These are phyloP conservation scores for Pythium dissimile DNA, from an alignment of 352 stramenopile species.

Conservation along the genomic window DNA sequence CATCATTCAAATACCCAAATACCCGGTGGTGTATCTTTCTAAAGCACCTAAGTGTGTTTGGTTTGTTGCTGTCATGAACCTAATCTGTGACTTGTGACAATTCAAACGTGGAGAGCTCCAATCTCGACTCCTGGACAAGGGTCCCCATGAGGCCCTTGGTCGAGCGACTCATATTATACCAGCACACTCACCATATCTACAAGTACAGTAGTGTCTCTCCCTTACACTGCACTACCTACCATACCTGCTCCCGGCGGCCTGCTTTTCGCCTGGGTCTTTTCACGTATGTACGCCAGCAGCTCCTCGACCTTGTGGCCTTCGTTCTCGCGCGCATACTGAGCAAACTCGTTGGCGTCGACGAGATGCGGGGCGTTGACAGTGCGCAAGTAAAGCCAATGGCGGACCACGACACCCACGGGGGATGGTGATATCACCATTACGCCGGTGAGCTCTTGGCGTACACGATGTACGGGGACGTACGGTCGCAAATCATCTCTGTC, in stretches of 20 bases:
- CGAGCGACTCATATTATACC: too few species aligned
- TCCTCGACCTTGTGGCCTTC: constrained; percentile 2
- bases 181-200: too few species aligned
- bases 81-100: constrained; percentile 19
- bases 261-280: constrained; percentile 2
- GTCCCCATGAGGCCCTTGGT: too few species aligned
- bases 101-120: too few species aligned
- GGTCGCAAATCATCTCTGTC: constrained; percentile 39
- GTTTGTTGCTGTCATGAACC: too few species aligned
- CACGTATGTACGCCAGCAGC: constrained; percentile 24
- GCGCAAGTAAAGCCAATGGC: constrained; percentile 9
- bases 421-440: constrained; percentile 1
- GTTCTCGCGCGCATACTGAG: constrained; percentile 21
- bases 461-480: constrained; percentile 26
- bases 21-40: not conserved
- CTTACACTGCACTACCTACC: too few species aligned
- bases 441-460: constrained; percentile 10
- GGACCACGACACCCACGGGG: constrained; percentile 3
- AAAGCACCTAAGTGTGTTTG: not conserved
- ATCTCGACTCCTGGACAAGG: too few species aligned
- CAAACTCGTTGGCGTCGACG: constrained; percentile 1
- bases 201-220: too few species aligned
- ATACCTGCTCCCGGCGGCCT: too few species aligned
- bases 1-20: constrained; percentile 6
- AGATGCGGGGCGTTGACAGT: not conserved